Percentiles rank a stretch among this genome's conserved stretches.
Conservation (phyloP, 2,329 filamentous ascomycete genomes). For the Alternaria dauci region DNA sequence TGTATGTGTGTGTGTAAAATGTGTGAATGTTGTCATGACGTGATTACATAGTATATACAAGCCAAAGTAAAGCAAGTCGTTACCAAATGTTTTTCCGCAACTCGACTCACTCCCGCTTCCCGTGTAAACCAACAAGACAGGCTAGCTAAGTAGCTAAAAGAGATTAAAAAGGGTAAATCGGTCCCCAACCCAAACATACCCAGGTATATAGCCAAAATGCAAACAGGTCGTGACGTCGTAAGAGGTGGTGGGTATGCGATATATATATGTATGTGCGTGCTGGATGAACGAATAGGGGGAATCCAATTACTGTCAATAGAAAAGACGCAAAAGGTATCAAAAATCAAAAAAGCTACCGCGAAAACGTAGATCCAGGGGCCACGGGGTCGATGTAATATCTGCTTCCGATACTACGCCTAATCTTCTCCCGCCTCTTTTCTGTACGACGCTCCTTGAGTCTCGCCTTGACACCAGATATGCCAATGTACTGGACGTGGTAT, state of each 20-base stretch:
- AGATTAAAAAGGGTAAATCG: neutral
- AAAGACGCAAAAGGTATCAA: neutral
- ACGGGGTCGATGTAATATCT: conserved; percentile 49
- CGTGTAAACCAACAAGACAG: neutral
- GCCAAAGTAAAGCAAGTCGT: neutral
- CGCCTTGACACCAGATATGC: conserved; percentile 59
- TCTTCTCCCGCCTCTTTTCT: conserved; percentile 61
- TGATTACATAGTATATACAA: neutral
- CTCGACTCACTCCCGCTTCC: neutral
- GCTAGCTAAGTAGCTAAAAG: neutral
- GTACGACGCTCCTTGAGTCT: conserved; percentile 57
- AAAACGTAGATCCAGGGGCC: neutral
- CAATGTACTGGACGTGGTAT: conserved; percentile 61
- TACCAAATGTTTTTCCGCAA: neutral
- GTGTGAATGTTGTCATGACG: neutral
- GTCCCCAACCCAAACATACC: neutral
- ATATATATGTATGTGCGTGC: neutral
- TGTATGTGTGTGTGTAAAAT: neutral
- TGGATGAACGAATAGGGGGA: neutral
- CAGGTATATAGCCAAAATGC: conserved; percentile 10
- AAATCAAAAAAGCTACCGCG: neutral
- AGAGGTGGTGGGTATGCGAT: conserved; percentile 1
- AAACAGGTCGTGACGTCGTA: conserved; percentile 9
- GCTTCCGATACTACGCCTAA: conserved; percentile 64
- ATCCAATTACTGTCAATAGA: neutral